phyloP scores from a whole-genome alignment of 768 basidiomycete genomes.

The Suillus weaverae region DNA sequence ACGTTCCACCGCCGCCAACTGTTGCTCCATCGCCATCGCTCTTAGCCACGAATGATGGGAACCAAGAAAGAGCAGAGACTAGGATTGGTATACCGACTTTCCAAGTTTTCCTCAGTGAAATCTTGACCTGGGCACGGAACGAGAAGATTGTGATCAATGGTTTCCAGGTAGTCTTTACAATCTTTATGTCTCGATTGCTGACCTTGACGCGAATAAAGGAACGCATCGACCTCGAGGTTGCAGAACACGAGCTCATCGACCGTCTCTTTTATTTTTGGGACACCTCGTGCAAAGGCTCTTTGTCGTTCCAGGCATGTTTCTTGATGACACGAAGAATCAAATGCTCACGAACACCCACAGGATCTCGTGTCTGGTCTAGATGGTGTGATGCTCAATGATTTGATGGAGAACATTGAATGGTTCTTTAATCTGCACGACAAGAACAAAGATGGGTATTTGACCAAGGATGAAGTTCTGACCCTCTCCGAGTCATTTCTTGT shows the following conservation, averaged over 20 bases:
- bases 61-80: conserved; percentile 83
- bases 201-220: conserved; percentile 46
- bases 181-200: conserved; percentile 5
- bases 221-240: conserved; percentile 85
- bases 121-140: conserved; percentile 94
- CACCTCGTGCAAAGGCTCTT: conserved; percentile 69
- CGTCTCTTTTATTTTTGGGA: conserved; percentile 97
- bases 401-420: conserved; percentile 99
- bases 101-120: conserved; percentile 84
- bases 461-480: conserved; percentile 95
- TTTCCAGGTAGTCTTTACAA: conserved; percentile 60
- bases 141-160: conserved; percentile 92
- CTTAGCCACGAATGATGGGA: conserved; percentile 52
- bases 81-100: conserved; percentile 86
- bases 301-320: conserved; percentile 79
- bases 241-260: conserved; percentile 95
- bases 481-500: conserved; percentile 93
- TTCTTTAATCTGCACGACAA: conserved; percentile 96
- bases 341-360: conserved; percentile 38
- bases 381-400: conserved; percentile 90
- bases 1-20: conserved; percentile 65
- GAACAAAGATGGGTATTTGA: conserved; percentile 92
- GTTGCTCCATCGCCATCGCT: conserved; percentile 50
- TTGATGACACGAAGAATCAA: background rate
- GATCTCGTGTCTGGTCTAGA: conserved; percentile 89